Conservation (phyloP, 805 yeast genomes). For the Kuraishia capsulata region DNA sequence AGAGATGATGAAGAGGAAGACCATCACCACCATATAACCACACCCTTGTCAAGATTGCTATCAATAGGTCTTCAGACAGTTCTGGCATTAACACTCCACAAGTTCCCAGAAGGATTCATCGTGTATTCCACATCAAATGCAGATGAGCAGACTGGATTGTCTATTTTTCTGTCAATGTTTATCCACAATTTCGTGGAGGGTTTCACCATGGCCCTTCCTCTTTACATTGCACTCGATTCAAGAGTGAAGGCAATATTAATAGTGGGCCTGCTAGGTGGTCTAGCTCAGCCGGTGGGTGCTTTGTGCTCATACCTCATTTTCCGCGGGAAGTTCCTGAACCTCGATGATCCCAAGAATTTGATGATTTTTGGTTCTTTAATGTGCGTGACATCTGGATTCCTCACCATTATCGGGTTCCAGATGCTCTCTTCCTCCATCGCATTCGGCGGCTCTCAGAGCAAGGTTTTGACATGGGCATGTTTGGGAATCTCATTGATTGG, state of each 20-base stretch:
- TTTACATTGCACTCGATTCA: slow-evolving; percentile 65
- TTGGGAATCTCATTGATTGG: slow-evolving; percentile 53
- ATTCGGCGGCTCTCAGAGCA: slow-evolving; percentile 64
- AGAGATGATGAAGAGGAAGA: slow-evolving; percentile 6
- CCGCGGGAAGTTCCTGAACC: slow-evolving; percentile 23
- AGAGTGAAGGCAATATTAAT: slow-evolving; percentile 54
- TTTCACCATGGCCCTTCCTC: slow-evolving; percentile 84
- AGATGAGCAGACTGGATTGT: slow-evolving; percentile 62
- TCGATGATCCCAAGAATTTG: slow-evolving; percentile 25
- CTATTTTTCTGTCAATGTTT: slow-evolving; percentile 76
- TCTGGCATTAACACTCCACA: slow-evolving; percentile 79
- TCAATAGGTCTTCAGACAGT: slow-evolving; percentile 89
- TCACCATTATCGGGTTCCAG: slow-evolving; percentile 72
- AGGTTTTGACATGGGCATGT: slow-evolving; percentile 50
- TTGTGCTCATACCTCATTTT: slow-evolving; percentile 51
- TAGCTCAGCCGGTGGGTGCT: slow-evolving; percentile 89
- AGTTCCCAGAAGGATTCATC: slow-evolving; percentile 91
- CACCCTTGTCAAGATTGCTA: slow-evolving; percentile 70
- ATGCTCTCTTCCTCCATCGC: slow-evolving; percentile 79
- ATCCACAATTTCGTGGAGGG: slow-evolving; percentile 94
- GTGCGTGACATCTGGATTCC: slow-evolving; percentile 74
- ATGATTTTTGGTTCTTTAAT: slow-evolving; percentile 54
- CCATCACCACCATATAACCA: slow-evolving; percentile 74
- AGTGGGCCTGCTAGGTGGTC: slow-evolving; percentile 67
- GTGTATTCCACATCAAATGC: slow-evolving; percentile 69